phyloP scores from a whole-genome alignment of 2,329 filamentous ascomycete species.

The Scedosporium aurantiacum region DNA sequence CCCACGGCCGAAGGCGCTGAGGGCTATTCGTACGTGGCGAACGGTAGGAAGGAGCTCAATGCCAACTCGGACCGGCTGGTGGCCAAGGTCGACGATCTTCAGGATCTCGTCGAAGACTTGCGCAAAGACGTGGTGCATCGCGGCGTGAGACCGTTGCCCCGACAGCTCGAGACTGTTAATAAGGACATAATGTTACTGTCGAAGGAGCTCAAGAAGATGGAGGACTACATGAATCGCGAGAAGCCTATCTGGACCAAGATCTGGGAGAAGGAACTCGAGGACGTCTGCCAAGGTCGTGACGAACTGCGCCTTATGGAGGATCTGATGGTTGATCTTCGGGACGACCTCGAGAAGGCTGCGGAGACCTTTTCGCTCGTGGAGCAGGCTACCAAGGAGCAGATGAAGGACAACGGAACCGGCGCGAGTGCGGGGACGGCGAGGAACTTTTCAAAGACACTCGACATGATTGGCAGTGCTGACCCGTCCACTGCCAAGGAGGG shows the following conservation, averaged over 20 bases:
- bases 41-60: conserved; percentile 76
- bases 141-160: conserved; percentile 79
- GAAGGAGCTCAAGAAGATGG: conserved; percentile 85
- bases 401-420: conserved; percentile 57
- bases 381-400: conserved; percentile 95
- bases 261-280: conserved; percentile 94
- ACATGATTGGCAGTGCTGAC: conserved; percentile 43
- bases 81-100: conserved; percentile 87
- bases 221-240: conserved; percentile 82
- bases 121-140: conserved; percentile 93
- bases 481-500: conserved; percentile 79
- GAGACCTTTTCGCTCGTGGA: conserved; percentile 93
- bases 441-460: conserved; percentile 44
- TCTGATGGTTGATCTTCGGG: conserved; percentile 78
- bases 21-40: conserved; percentile 77
- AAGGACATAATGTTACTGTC: conserved; percentile 76
- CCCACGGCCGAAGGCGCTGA: conserved; percentile 63
- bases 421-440: conserved; percentile 39
- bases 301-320: conserved; percentile 95
- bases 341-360: conserved; percentile 88
- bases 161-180: conserved; percentile 78
- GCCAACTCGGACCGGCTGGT: conserved; percentile 85
- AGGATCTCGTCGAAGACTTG: conserved; percentile 90
- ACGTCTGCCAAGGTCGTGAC: conserved; percentile 91
- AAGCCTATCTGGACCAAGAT: conserved; percentile 98